phyloP scores from a whole-genome alignment of 2,329 filamentous ascomycete species.

The Phialocephala subalpina region DNA sequence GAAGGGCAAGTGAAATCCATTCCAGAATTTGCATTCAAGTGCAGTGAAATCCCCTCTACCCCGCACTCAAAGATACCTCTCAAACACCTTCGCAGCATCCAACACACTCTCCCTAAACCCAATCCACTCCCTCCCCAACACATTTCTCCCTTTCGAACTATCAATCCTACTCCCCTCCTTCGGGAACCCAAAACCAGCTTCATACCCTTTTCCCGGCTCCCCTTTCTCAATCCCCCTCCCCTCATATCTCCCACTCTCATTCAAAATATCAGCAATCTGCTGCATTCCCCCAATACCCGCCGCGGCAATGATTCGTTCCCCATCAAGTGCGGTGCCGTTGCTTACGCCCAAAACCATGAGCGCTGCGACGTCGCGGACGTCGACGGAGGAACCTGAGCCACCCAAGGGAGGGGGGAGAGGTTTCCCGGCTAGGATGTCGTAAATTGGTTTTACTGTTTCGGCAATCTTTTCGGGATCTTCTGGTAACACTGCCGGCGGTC shows the following conservation, averaged over 20 bases:
- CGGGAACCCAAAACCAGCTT: slow-evolving; percentile 2
- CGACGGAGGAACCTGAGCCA: background rate
- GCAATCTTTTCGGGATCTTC: background rate
- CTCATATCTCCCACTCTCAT: background rate
- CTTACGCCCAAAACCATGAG: background rate
- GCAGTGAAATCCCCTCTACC: background rate
- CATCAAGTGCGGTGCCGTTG: background rate
- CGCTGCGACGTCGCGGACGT: background rate
- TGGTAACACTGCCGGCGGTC: background rate
- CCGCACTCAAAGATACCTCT: slow-evolving; percentile 7
- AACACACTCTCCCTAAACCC: background rate
- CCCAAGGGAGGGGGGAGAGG: background rate
- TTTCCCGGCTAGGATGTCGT: background rate
- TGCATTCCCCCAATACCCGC: background rate
- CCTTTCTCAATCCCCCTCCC: background rate
- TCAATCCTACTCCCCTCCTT: background rate
- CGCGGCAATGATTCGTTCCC: background rate
- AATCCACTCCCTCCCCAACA: slow-evolving; percentile 5
- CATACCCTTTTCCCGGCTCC: slow-evolving; percentile 1
- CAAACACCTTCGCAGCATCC: slow-evolving; percentile 6
- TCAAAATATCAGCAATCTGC: slow-evolving; percentile 4
- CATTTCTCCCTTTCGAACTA: background rate
- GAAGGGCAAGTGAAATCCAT: no score
- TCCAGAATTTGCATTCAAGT: no score
- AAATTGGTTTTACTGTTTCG: background rate